Percentiles rank a stretch among this genome's conserved stretches.
Evolutionary conservation across 2,329 filamentous ascomycete species (phyloP).

Genomic region (Tolypocladium guangdongense): DNA sequence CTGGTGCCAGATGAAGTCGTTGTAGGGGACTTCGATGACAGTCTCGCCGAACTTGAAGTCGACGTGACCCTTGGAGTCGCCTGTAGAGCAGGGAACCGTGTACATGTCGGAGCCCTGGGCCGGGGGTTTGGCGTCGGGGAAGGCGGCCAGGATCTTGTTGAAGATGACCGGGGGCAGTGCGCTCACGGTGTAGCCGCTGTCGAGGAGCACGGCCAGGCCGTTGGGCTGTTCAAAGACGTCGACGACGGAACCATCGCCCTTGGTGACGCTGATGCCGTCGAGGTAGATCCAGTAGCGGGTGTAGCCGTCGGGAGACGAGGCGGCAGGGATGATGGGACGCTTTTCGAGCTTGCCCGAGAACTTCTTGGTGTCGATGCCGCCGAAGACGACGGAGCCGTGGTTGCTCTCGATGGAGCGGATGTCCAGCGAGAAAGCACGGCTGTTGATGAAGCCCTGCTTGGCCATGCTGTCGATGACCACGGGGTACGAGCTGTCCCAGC

Average conservation of each 20-base stretch:
- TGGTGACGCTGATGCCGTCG: slow-evolving; percentile 23
- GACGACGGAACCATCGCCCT: slow-evolving; percentile 23
- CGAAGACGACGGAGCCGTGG: slow-evolving; percentile 34
- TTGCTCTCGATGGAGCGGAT: slow-evolving; percentile 19
- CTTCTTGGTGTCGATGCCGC: slow-evolving; percentile 45
- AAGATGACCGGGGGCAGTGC: slow-evolving; percentile 51
- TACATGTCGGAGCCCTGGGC: slow-evolving; percentile 27
- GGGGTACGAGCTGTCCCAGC: slow-evolving; percentile 24
- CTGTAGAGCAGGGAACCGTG: slow-evolving; percentile 32
- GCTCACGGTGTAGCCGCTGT: slow-evolving; percentile 57
- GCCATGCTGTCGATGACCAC: slow-evolving; percentile 23
- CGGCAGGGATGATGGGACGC: slow-evolving; percentile 41
- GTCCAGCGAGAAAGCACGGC: slow-evolving; percentile 24
- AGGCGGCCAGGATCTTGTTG: slow-evolving; percentile 29
- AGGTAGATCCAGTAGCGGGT: slow-evolving; percentile 32
- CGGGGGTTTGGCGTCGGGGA: slow-evolving; percentile 12
- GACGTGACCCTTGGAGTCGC: slow-evolving; percentile 25
- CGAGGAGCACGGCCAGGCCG: slow-evolving; percentile 41
- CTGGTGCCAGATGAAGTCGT: slow-evolving; percentile 34
- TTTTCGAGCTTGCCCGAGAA: slow-evolving; percentile 42
- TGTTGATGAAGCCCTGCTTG: slow-evolving; percentile 23
- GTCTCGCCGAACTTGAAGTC: slow-evolving; percentile 37
- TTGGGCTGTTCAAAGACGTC: slow-evolving; percentile 31
- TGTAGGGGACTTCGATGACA: slow-evolving; percentile 31
- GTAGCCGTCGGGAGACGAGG: slow-evolving; percentile 19